Base-by-base conservation (phyloP, 2,329 filamentous ascomycete genomes). In the Fusarium newnesense region DNA sequence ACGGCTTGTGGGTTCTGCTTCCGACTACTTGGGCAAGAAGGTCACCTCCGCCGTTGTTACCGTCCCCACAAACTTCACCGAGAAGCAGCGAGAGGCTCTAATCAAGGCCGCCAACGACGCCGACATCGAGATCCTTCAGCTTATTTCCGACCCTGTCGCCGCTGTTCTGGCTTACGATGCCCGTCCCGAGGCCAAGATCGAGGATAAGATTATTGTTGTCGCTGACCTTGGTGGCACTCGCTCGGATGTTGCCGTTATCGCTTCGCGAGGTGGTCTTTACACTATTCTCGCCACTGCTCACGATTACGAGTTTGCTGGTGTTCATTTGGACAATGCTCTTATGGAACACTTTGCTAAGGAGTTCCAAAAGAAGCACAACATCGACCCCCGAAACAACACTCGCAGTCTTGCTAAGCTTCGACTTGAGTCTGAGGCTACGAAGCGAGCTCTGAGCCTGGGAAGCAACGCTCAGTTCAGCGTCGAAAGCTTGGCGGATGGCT, bases 281-380 rank as follows among this genome's bases (percentile, higher is more conserved):
- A 98, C 94, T 69, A 91, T 98, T 78, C 88, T 99, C 66, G 95
- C 96, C 26, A 97, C 96, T 18, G 91, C 93, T 36, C 96, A 98
- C 86, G 96, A 99, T 87, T 98, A 97, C 84, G 95, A 98, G 80
- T 93, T 96, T 76, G 92, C 94, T 64, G 96, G 96, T 79, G 88
- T 90, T 40, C 91, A 95, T 75, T 88, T 99, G 64, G 96, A 99
- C 86, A 90, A 96, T 82, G 93, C 96, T 56, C 88, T 99, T 67
- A 93, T 97, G 81, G 96, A 99, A 82, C 92, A 98, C 87, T 98
- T 98, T 78, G 93, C 96, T 77, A 99, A 99, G 88, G 96, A 99
- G 84, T 99, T 99, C 85, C 89, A 96, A 80, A 98, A 99, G 90
- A 97, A 97, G 89, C 90, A 98, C 89, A 92, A 92, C 85, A 90